Conservation (phyloP, 176 grass and related monocot genomes). For the Carex kokanica region DNA sequence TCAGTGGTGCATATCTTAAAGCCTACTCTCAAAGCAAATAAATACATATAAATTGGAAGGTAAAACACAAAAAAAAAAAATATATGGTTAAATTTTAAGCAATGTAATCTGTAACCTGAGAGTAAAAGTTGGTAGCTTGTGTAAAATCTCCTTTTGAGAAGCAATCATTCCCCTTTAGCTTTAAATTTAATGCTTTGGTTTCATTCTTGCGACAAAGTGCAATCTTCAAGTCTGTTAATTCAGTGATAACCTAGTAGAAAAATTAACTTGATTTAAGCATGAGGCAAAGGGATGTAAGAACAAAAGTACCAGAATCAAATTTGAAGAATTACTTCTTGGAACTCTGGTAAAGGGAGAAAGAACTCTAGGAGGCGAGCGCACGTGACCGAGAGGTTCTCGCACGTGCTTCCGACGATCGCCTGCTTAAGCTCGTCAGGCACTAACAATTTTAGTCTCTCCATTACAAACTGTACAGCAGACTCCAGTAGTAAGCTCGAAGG, state of each 20-base stretch:
- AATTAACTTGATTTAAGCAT: not conserved
- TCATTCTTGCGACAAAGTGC: conserved; percentile 75
- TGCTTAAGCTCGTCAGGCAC: conserved; percentile 64
- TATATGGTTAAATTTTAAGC: not conserved
- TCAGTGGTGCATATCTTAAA: conserved; percentile 45
- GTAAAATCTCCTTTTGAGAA: conserved; percentile 57
- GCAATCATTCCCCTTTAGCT: conserved; percentile 57
- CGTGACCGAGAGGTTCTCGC: conserved; percentile 39
- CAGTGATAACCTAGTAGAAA: conserved; percentile 42
- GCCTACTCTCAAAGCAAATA: conserved; percentile 45
- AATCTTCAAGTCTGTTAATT: conserved; percentile 56
- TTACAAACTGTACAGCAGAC: not conserved
- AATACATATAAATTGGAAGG: conserved; percentile 19
- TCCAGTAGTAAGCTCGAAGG: not conserved
- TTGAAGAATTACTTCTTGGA: conserved; percentile 52
- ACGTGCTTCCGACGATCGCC: conserved; percentile 52
- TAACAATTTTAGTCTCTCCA: conserved; percentile 73
- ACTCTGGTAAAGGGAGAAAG: conserved; percentile 49
- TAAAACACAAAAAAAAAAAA: conserved; percentile 14
- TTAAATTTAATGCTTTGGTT: conserved; percentile 50
- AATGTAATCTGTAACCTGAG: conserved; percentile 44
- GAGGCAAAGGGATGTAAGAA: not conserved
- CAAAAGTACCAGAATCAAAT: not conserved
- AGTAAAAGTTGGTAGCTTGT: conserved; percentile 67
- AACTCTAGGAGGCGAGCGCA: conserved; percentile 52